Evolutionary conservation across 2,329 filamentous ascomycete species (phyloP), one percentile per base, ranked within the genome.

Genomic region (Chrysoporthe puriensis): DNA sequence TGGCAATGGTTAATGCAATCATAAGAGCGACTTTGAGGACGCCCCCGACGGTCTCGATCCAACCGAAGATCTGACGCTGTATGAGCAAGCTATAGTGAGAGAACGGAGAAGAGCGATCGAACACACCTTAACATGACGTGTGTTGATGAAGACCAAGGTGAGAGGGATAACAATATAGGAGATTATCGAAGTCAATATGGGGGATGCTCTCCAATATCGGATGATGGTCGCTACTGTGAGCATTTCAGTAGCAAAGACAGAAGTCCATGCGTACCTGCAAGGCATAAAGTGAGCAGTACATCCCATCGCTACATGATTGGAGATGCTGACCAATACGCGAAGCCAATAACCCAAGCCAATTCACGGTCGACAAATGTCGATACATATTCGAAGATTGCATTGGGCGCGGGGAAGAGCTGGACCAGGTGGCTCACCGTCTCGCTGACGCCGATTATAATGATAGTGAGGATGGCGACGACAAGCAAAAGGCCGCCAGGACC

Each of bases 11-110:
- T 13, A 69, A 26, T 6, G 65, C 63, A 21, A 73, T 1, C 13
- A 73, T 67, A 21, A 73, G 65, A 7, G 67, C 18, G 2, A 69
- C 68, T 61, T 73, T 73, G 3, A 74, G 52, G 2, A 69, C 21
- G 13, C 73, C 73, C 18, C 73, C 71, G 13, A 71, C 50, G 18
- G 71, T 72, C 65, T 73, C 73, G 0, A 74, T 63, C 65, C 67
- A 70, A n/a, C 73, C 73, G n/a, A 73, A 74, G 26, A 69, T 71
- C 72, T 74, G 36, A 36, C 36, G 9, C 9, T 21, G 3, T 6
- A n/a, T 68, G 11, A 70, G 59, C 54, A 42, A 21, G n/a, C 2
- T 16, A 57, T n/a, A 32, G 18, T 57, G 2, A 13, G 32, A 40
- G 36, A 1, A 21, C 1, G 1, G 7, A 11, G 6, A 16, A 0